Conservation (phyloP, 208 protist species). For the Sergeia podlipaevii region DNA sequence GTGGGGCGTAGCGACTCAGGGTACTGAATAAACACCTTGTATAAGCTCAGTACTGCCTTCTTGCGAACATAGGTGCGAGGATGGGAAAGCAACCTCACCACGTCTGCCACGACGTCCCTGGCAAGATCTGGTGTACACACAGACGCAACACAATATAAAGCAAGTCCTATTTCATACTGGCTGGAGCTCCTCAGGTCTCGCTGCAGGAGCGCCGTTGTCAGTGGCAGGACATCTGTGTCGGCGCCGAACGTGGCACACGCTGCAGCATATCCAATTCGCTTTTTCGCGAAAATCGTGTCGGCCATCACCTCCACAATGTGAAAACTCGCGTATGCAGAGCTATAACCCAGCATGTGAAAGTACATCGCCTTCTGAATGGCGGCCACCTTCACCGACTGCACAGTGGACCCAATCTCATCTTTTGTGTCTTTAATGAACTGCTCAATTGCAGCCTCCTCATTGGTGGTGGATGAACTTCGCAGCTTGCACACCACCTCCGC, state of each 20-base stretch:
- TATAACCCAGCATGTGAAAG: conserved; percentile 98
- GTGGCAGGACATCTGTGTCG: conserved; percentile 95
- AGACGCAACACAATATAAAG: conserved; percentile 95
- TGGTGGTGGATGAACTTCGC: conserved; percentile 83
- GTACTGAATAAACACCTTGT: conserved; percentile 97
- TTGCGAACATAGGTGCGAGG: conserved; percentile 94
- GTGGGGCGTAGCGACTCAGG: conserved; percentile 95
- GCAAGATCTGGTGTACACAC: conserved; percentile 97
- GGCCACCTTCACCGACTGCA: conserved; percentile 89
- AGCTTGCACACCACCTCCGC: conserved; percentile 95
- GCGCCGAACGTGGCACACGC: conserved; percentile 94
- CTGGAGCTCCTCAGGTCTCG: conserved; percentile 95
- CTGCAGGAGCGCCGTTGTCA: conserved; percentile 96
- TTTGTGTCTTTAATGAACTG: conserved; percentile 93
- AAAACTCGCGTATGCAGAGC: conserved; percentile 95
- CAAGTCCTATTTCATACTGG: conserved; percentile 94
- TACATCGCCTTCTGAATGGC: conserved; percentile 98
- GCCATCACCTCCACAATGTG: conserved; percentile 97
- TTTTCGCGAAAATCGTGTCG: conserved; percentile 69
- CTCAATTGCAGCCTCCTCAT: conserved; percentile 93
- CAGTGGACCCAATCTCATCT: conserved; percentile 87
- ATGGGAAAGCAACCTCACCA: conserved; percentile 92
- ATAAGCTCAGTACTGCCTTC: conserved; percentile 94
- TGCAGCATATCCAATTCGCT: conserved; percentile 94
- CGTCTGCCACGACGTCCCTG: conserved; percentile 93